Base-by-base conservation (phyloP, 352 stramenopile species). In the Globisporangium acanthophoron region DNA sequence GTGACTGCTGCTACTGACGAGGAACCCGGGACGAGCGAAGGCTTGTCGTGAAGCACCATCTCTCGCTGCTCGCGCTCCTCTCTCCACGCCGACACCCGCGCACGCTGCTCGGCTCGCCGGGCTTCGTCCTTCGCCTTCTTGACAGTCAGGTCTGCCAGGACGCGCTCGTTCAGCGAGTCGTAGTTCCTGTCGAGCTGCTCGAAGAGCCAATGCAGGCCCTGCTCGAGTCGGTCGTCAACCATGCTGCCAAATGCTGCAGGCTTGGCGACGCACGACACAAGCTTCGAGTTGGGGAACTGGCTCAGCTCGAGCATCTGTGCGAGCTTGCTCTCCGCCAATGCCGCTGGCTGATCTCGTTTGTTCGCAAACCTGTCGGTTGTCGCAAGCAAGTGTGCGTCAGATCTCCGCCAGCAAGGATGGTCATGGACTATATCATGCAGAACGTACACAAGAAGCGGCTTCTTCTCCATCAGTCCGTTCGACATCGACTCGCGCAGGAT, bases 131-230 rank as follows among this genome's bases (percentile, higher is more conserved):
- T 59, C 15, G 69, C 66, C 46, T 91, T 90, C 62, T 89, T 93
- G 15, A 68, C 24, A 5, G 55, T 62, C 33, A 81, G 35, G 61
- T 91, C 81, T 1, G 62, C 44, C 27, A 72, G 57, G 12, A 94
- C 81, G 11, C 81, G 76, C 3, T 59, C 64, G 8, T 79, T 24
- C 0, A 94, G 70, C 3, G 16, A 33, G 29, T 85, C 67, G 54
- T 80, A 92, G 27, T 76, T 56, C 12, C 49, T 54, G 53, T 88
- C 67, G 15, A 94, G 69, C 24, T 89, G 74, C 6, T 83, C 68
- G 31, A 94, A 83, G 5, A 94, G 67, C 80, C 81, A 92, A 46
- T 80, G 62, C 11, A 92, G 77, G 3, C 78, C 84, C 29, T 67
- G 54, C 58, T 92, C 80, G 7, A 92, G 62, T 1, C 76, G 73